A percentile compares a stretch with the other conserved stretches of the same genome.
Conservation (phyloP, 2,329 filamentous ascomycete genomes). For the Leptographium galeiforme region DNA sequence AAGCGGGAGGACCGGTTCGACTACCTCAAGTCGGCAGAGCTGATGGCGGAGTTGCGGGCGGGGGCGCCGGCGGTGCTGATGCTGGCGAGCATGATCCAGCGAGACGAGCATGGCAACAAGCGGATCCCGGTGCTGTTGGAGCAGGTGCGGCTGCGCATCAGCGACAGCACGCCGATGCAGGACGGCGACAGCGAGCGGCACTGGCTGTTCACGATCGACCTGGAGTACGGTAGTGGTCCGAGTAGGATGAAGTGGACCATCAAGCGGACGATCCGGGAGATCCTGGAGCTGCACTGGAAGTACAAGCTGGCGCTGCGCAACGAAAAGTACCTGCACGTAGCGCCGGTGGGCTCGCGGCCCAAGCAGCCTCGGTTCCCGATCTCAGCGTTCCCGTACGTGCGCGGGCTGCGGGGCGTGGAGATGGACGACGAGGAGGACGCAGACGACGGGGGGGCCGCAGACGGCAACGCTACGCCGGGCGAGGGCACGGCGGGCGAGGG, state of each 20-base stretch:
- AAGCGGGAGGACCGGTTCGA: constrained; percentile 83
- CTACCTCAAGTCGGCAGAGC: constrained; percentile 85
- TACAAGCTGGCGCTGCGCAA: constrained; percentile 81
- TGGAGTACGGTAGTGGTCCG: constrained; percentile 91
- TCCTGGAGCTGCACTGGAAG: constrained; percentile 82
- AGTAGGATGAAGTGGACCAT: constrained; percentile 97
- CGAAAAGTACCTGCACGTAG: constrained; percentile 65
- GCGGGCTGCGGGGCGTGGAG: constrained; percentile 65
- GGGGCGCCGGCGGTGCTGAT: constrained; percentile 89
- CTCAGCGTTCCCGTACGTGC: constrained; percentile 78
- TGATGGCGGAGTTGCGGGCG: constrained; percentile 88
- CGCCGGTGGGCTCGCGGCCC: constrained; percentile 51
- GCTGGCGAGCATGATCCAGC: constrained; percentile 92
- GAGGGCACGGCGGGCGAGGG: constrained; percentile 14
- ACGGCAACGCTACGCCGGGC: constrained; percentile 13
- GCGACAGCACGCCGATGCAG: constrained; percentile 60
- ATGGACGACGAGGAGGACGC: constrained; percentile 60
- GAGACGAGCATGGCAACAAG: constrained; percentile 90
- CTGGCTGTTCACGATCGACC: constrained; percentile 75
- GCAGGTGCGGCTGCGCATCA: constrained; percentile 79
- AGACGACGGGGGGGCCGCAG: constrained; percentile 16
- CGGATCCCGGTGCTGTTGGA: constrained; percentile 90
- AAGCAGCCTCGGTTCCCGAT: constrained; percentile 85
- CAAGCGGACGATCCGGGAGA: constrained; percentile 73
- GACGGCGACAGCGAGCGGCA: constrained; percentile 55